Evolutionary conservation across 164 flowering plant genomes (phyloP).

Genomic region (Vitis vinifera): ASM3070453v1 NC_081815.1:6058501-6059000

Average conservation of each 20-base stretch:
- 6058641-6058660: constrained; percentile 29
- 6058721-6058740: constrained; percentile 30
- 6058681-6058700: constrained; percentile 18
- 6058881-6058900: constrained; percentile 41
- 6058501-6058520: constrained; percentile 30
- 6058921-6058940: constrained; percentile 38
- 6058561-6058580: constrained; percentile 33
- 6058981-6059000: constrained; percentile 33
- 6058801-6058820: constrained; percentile 21
- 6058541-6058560: constrained; percentile 39
- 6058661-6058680: constrained; percentile 32
- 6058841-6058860: constrained; percentile 29
- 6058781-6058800: too few species aligned
- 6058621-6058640: constrained; percentile 20
- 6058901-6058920: constrained; percentile 39
- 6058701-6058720: constrained; percentile 12
- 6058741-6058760: constrained; percentile 3
- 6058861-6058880: constrained; percentile 27
- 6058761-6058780: too few species aligned
- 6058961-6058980: constrained; percentile 25
- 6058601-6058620: constrained; percentile 16
- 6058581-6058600: constrained; percentile 30
- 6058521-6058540: constrained; percentile 24
- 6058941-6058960: constrained; percentile 35
- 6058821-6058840: constrained; percentile 35